Percentiles rank a stretch among this genome's conserved stretches.
These are phyloP conservation scores for Thermomyces lanuginosus DNA, from an alignment of 2,329 filamentous ascomycete species.

Conservation along the genomic window DNA sequence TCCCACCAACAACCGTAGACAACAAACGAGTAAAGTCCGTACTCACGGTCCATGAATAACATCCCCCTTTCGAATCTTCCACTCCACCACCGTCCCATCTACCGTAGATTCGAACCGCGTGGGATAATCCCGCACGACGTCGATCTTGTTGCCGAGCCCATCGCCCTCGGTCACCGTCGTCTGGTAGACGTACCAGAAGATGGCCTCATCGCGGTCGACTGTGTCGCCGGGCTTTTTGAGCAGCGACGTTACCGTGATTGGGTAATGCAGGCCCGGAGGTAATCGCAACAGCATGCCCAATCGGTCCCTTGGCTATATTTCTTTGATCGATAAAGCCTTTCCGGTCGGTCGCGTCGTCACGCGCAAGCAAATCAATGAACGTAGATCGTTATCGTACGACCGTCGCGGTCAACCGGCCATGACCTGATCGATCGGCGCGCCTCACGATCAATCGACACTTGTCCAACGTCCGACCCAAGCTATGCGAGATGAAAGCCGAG, in stretches of 20 bases:
- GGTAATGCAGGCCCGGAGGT: slow-evolving; percentile 57
- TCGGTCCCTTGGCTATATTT: slow-evolving; percentile 1
- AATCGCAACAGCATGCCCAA: slow-evolving; percentile 32
- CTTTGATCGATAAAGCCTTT: background rate
- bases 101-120: slow-evolving; percentile 69
- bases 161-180: slow-evolving; percentile 52
- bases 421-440: background rate
- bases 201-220: slow-evolving; percentile 57
- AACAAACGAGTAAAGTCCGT: slow-evolving; percentile 2
- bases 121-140: slow-evolving; percentile 53
- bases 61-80: slow-evolving; percentile 46
- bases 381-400: no score
- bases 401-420: background rate
- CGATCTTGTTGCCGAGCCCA: slow-evolving; percentile 56
- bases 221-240: slow-evolving; percentile 59
- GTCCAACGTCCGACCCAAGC: no score
- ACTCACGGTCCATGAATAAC: slow-evolving; percentile 28
- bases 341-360: background rate
- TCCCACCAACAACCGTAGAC: slow-evolving; percentile 3
- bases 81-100: slow-evolving; percentile 62
- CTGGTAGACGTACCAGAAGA: slow-evolving; percentile 78
- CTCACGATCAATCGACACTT: background rate
- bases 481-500: no score
- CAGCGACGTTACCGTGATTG: slow-evolving; percentile 78
- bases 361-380: no score